Percentiles rank a stretch among this genome's conserved stretches.
Conservation (phyloP, 2,329 filamentous ascomycete species). For the Lachnellula hyalina region DNA sequence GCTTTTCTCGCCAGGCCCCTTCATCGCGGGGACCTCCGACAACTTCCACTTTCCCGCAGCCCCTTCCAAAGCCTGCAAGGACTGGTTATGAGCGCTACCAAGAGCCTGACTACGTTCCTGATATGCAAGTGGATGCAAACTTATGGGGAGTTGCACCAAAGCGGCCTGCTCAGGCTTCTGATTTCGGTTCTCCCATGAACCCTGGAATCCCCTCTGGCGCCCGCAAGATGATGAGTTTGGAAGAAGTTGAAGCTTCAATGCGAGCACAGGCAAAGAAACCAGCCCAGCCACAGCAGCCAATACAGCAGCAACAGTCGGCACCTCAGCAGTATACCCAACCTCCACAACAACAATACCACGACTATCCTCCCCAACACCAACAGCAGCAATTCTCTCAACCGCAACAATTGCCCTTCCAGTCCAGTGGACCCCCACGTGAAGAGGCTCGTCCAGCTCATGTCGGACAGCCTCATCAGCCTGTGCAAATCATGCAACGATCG, state of each 20-base stretch:
- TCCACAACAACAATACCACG: conserved; percentile 10
- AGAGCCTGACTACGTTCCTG: conserved; percentile 76
- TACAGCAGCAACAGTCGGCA: conserved; percentile 26
- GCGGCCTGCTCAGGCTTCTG: conserved; percentile 36
- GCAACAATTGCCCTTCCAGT: conserved; percentile 10
- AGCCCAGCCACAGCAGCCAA: conserved; percentile 30
- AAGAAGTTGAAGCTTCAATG: conserved; percentile 95
- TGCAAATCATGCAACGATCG: conserved; percentile 28
- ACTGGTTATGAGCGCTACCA: conserved; percentile 91
- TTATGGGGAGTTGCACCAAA: conserved; percentile 80
- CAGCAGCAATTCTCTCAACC: conserved; percentile 17
- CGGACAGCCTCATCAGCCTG: conserved; percentile 20
- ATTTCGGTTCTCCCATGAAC: conserved; percentile 25
- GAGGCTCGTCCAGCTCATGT: conserved; percentile 16
- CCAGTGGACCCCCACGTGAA: conserved; percentile 22
- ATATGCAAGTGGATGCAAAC: conserved; percentile 86
- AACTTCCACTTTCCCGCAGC: conserved; percentile 34
- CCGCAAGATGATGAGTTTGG: conserved; percentile 87
- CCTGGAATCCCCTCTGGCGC: conserved; percentile 34
- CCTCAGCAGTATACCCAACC: conserved; percentile 11
- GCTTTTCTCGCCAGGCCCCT: conserved; percentile 71
- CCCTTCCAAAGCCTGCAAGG: conserved; percentile 56
- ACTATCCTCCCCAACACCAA: conserved; percentile 24
- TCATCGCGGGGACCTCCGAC: conserved; percentile 41
- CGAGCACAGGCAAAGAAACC: conserved; percentile 59